Conservation (phyloP, 2,329 filamentous ascomycete genomes). For the Cercospora sesami region DNA sequence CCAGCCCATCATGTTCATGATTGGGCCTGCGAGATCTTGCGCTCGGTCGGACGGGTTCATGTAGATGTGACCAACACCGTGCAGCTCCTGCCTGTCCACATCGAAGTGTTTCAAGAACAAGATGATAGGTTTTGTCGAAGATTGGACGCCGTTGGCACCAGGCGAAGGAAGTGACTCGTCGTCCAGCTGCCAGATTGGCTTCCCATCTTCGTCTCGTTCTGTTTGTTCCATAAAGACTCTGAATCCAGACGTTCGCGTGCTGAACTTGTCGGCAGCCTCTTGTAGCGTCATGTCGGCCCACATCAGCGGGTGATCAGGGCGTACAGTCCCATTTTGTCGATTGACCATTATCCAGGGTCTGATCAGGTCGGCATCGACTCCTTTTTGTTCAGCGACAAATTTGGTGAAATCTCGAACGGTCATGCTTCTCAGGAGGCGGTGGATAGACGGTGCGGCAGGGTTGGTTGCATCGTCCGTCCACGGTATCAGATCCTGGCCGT, state of each 20-base stretch:
- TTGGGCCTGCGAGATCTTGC: conserved; percentile 74
- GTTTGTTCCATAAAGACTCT: conserved; percentile 84
- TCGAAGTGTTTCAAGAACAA: conserved; percentile 95
- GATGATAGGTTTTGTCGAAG: conserved; percentile 61
- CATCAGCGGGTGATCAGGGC: conserved; percentile 82
- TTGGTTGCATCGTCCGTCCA: conserved; percentile 61
- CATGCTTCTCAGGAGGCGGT: conserved; percentile 73
- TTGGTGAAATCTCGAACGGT: conserved; percentile 73
- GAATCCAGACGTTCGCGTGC: conserved; percentile 66
- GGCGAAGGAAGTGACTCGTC: conserved; percentile 50
- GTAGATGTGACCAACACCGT: conserved; percentile 80
- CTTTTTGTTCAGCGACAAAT: conserved; percentile 69
- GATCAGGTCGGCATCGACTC: conserved; percentile 66
- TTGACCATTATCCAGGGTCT: conserved; percentile 98
- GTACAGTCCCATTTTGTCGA: conserved; percentile 92
- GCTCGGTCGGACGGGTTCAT: conserved; percentile 86
- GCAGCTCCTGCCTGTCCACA: conserved; percentile 69
- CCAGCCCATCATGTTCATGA: conserved; percentile 84
- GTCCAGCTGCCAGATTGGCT: conserved; percentile 69
- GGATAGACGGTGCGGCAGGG: conserved; percentile 67
- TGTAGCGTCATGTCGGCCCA: conserved; percentile 67
- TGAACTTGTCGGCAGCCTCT: conserved; percentile 69
- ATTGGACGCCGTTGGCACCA: conserved; percentile 45
- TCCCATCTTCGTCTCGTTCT: conserved; percentile 68
- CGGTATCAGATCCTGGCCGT: conserved; percentile 74